phyloP scores from a whole-genome alignment of 2,329 filamentous ascomycete genomes.

The Penicillium sp. region DNA sequence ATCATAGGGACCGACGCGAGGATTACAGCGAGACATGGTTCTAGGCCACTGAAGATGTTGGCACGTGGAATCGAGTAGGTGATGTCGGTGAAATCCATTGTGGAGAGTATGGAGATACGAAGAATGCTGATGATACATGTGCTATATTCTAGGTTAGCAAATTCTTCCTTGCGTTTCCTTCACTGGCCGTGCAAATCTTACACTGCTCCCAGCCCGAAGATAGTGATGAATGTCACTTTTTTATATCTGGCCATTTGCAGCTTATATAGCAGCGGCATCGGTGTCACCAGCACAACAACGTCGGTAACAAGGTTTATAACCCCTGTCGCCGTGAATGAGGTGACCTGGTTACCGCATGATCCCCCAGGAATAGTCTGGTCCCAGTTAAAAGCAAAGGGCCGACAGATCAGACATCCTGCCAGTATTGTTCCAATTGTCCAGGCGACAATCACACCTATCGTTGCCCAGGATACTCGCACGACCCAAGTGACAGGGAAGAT shows the following conservation, averaged over 20 bases:
- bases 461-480: slow-evolving; percentile 8
- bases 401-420: slow-evolving; percentile 16
- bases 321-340: slow-evolving; percentile 17
- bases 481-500: slow-evolving; percentile 19
- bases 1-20: slow-evolving; percentile 37
- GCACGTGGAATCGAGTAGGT: slow-evolving; percentile 30
- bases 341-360: slow-evolving; percentile 17
- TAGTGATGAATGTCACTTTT: slow-evolving; percentile 18
- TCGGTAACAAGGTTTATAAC: slow-evolving; percentile 22
- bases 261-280: slow-evolving; percentile 17
- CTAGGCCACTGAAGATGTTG: slow-evolving; percentile 32
- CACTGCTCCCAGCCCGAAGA: slow-evolving; percentile 21
- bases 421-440: slow-evolving; percentile 25
- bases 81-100: slow-evolving; percentile 30
- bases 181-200: slow-evolving; percentile 6
- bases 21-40: slow-evolving; percentile 35
- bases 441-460: slow-evolving; percentile 14
- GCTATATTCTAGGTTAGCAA: slow-evolving; percentile 12
- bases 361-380: slow-evolving; percentile 19
- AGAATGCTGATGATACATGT: slow-evolving; percentile 32
- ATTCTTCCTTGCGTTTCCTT: not conserved
- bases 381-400: slow-evolving; percentile 22
- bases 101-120: slow-evolving; percentile 29
- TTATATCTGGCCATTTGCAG: slow-evolving; percentile 20
- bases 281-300: slow-evolving; percentile 17